Evolutionary conservation across 768 basidiomycete species (phyloP).

Genomic region (Boletales sp.): DNA sequence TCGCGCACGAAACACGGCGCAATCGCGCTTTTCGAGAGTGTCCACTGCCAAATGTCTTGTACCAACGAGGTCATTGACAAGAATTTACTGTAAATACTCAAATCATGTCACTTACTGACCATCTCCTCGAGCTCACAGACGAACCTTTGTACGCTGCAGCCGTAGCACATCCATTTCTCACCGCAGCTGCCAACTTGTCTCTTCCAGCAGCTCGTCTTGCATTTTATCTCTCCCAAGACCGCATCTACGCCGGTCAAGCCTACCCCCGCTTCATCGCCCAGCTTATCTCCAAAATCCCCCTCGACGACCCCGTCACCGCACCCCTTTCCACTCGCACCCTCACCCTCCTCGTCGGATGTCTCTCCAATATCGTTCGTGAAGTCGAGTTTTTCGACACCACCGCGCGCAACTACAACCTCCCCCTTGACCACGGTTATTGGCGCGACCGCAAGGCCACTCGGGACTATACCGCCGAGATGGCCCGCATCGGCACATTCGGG

Average conservation of each 20-base stretch:
- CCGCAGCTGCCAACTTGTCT: constrained; percentile 48
- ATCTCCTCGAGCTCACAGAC: constrained; percentile 29
- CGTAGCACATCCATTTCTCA: constrained; percentile 57
- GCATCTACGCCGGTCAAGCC: constrained; percentile 69
- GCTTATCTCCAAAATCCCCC: constrained; percentile 58
- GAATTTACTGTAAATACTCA: no score
- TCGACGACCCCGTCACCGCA: constrained; percentile 12
- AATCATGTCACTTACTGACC: constrained; percentile 18
- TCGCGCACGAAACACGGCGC: constrained; percentile 56
- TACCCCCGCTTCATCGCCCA: constrained; percentile 71
- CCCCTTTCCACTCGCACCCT: constrained; percentile 34
- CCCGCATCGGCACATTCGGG: constrained; percentile 42
- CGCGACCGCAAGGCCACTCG: constrained; percentile 56
- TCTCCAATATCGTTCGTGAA: constrained; percentile 57
- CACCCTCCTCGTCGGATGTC: constrained; percentile 46
- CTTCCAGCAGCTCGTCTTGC: constrained; percentile 48
- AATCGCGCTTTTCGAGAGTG: constrained; percentile 50
- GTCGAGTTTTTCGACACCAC: constrained; percentile 59
- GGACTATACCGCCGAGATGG: constrained; percentile 73
- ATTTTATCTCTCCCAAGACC: constrained; percentile 69
- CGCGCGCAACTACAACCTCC: constrained; percentile 41
- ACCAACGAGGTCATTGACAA: no score
- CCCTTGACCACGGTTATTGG: constrained; percentile 39
- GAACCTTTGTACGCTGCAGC: constrained; percentile 31
- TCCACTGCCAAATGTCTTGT: constrained; percentile 44